Base-by-base conservation (phyloP, 1,284 basidiomycete species). In the Anthracocystis panici-leucophaei region DNA sequence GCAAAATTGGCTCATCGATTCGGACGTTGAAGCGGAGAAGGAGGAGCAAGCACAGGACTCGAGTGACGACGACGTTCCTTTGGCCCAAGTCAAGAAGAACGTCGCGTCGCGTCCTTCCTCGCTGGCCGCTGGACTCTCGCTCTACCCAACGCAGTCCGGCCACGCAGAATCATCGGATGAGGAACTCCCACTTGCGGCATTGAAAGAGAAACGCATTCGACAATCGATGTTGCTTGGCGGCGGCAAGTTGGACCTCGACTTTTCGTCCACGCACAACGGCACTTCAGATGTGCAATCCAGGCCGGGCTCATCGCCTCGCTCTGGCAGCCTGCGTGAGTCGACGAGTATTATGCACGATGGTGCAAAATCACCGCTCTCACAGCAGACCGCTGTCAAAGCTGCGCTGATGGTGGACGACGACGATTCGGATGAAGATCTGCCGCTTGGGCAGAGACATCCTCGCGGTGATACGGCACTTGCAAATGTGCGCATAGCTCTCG, bases 401-500 rank as follows among this genome's bases (percentile, higher is more conserved):
- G 55, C 27, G 5, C 49, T 18, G 16, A 29, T 46, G n/a, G 46
- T 44, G 1, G 73, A 62, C 2, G 72, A 75, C 20, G 55, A 63
- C 21, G 78, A 78, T 35, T 77, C 74, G n/a, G 79, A 81, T 40
- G 79, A 79, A 29, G 79, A 81, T 33, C 44, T 68, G n/a, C 80
- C 80, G 1, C 64, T 82, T 23, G 80, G 80, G 2, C 65, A 75
- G 18, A 49, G 70, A 21, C 75, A 81, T 59, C 63, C 76, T 2
- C 75, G 72, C 33, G 71, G 64, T 14, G 56, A 62, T 18, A 65
- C 62, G 8, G 69, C 59, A 10, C 69, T 81, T 1, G 41, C 58
- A 2, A 65, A 58, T 0, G 46, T 67, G 65, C 61, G 65, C 16
- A n/a, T 42, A 12, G 56, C 59, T 1, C 54, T 69, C 14, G 66